Base-by-base conservation (phyloP, 768 basidiomycete species). In the Termitomyces sp. region DNA sequence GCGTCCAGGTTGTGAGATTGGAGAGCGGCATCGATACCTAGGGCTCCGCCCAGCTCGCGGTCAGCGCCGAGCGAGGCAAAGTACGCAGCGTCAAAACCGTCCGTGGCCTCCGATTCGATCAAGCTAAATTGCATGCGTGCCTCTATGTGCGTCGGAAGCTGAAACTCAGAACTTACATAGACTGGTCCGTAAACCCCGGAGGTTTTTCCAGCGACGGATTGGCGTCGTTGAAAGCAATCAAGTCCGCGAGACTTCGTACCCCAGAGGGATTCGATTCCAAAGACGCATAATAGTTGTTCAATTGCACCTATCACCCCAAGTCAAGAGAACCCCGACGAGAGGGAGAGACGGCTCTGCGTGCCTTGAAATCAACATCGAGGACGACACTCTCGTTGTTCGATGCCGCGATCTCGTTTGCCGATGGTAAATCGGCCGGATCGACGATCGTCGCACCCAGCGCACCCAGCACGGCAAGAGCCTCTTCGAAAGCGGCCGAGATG, bases 351-450 rank as follows among this genome's bases (percentile, higher is more conserved):
- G 1, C 40, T 51, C 11, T 40, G 3, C 64, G 42, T 49, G 79
- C 85, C 75, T 84, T 87, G 70, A 87, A 82, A 59, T 87, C 84
- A 0, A 73, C 69, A 11, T 72, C 62, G n/a, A 83, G 59, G 2
- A 86, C 85, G 15, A 81, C 66, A 0, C 73, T 78, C 64, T 87
- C 84, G 54, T 83, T 82, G 14, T 76, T 75, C 0, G 79, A 78
- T 3, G 61, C 57, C 19, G 74, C 61, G 11, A 83, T 75, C 53
- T 82, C 82, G 0, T 76, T 72, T 3, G 78, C 80, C 28, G 79
- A 79, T 0, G 83, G 78, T 15, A 87, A 68, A 56, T 86, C 82
- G 1, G 83, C 81, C 0, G 84, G 83, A 62, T 88, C 85, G 7
- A 87, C 73, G 4, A 88, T 71, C 1, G 78, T 75, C 0, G 79